phyloP scores from a whole-genome alignment of 257 asterid species.

The Datura wrightii region DNA sequence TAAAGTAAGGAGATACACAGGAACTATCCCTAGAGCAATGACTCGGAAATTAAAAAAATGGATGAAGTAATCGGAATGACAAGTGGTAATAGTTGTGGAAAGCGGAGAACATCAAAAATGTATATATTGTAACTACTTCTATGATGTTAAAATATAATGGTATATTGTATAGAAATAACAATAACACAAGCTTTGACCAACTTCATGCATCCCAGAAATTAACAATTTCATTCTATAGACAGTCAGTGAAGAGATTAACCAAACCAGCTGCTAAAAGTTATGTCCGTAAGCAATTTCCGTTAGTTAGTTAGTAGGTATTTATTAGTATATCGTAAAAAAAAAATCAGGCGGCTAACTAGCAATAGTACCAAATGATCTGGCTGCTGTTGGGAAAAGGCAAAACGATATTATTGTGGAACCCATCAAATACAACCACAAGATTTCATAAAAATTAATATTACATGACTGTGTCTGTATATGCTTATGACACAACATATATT shows the following conservation, averaged over 20 bases:
- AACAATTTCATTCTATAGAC: background rate
- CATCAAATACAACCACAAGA: conserved; percentile 14
- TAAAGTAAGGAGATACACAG: background rate
- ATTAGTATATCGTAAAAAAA: background rate
- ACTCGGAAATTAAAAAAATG: background rate
- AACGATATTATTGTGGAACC: background rate
- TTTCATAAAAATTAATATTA: background rate
- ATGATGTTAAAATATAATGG: background rate
- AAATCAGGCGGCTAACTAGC: background rate
- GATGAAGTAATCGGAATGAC: background rate
- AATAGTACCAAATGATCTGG: conserved; percentile 4
- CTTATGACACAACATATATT: background rate
- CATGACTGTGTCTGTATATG: background rate
- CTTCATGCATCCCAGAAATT: conserved; percentile 16
- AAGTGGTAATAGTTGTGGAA: background rate
- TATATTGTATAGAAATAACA: background rate
- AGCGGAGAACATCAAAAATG: background rate
- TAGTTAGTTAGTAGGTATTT: background rate
- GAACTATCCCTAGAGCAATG: background rate
- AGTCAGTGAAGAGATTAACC: background rate
- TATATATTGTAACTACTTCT: background rate
- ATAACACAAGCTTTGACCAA: background rate
- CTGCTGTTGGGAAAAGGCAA: conserved; percentile 21
- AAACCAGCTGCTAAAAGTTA: background rate
- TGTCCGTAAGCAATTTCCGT: background rate